These are phyloP conservation scores for Candida dajiaensis DNA, from an alignment of 805 yeast genomes.

Conservation along the genomic window DNA sequence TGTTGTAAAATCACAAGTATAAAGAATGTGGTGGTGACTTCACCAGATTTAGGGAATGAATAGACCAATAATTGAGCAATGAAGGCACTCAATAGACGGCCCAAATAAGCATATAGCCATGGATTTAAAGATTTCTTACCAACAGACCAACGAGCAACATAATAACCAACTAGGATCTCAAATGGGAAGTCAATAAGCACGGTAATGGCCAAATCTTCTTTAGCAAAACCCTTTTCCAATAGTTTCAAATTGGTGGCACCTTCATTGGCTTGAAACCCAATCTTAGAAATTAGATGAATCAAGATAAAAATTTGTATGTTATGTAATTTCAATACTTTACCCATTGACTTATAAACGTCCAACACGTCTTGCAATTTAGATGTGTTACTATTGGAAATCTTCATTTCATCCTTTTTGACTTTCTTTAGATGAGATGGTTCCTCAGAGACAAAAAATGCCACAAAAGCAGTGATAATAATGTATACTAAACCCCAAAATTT, in stretches of 20 bases:
- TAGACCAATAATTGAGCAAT: conserved; percentile 70
- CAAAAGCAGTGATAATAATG: conserved; percentile 55
- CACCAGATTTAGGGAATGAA: conserved; percentile 54
- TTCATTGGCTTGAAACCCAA: conserved; percentile 94
- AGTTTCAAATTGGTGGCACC: conserved; percentile 91
- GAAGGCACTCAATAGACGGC: conserved; percentile 69
- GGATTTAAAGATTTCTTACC: conserved; percentile 74
- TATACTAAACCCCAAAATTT: conserved; percentile 72
- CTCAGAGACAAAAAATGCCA: conserved; percentile 61
- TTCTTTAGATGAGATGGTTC: conserved; percentile 48
- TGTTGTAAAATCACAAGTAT: conserved; percentile 76
- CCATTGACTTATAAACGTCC: conserved; percentile 59
- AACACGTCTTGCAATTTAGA: conserved; percentile 7
- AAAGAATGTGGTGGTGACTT: conserved; percentile 51
- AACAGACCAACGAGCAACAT: conserved; percentile 91
- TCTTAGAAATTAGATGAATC: conserved; percentile 73
- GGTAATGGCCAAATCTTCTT: conserved; percentile 89
- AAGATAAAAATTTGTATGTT: conserved; percentile 70
- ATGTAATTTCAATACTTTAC: conserved; percentile 57
- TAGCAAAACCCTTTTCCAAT: conserved; percentile 84
- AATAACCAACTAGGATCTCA: conserved; percentile 91
- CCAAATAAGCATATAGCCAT: conserved; percentile 84
- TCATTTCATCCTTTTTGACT: conserved; percentile 26
- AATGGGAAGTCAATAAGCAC: conserved; percentile 94
- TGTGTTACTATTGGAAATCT: conserved; percentile 18